phyloP scores from a whole-genome alignment of 305 asterid species.

The Euphrasia arctica region DNA sequence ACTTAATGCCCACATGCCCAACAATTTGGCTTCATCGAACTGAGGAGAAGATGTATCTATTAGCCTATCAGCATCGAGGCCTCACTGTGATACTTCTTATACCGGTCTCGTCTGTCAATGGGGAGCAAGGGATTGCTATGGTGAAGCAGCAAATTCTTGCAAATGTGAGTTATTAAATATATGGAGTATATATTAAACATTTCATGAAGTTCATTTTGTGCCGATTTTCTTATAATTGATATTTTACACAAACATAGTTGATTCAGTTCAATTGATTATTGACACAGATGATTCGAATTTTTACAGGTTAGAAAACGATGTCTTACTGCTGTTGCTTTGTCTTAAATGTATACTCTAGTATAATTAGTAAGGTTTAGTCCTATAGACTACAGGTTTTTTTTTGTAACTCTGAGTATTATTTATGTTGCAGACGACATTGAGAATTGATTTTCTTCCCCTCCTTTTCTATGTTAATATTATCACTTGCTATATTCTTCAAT shows the following conservation, averaged over 20 bases:
- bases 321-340: too few relatives aligned
- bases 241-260: neutral
- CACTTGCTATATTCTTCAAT: too few relatives aligned
- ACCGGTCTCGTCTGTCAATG: slow-evolving; percentile 74
- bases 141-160: slow-evolving; percentile 82
- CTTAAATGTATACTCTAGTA: too few relatives aligned
- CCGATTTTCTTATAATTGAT: slow-evolving; percentile 10
- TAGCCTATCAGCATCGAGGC: slow-evolving; percentile 79
- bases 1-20: slow-evolving; percentile 52
- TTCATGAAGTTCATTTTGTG: slow-evolving; percentile 19
- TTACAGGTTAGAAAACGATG: too few relatives aligned
- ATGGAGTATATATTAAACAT: neutral
- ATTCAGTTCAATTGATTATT: slow-evolving; percentile 9
- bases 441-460: too few relatives aligned
- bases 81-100: slow-evolving; percentile 71
- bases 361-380: too few relatives aligned
- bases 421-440: too few relatives aligned
- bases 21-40: slow-evolving; percentile 72
- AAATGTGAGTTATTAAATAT: slow-evolving; percentile 46
- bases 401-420: too few relatives aligned
- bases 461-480: too few relatives aligned
- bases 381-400: too few relatives aligned
- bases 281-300: too few relatives aligned
- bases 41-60: slow-evolving; percentile 77
- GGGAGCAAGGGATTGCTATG: slow-evolving; percentile 71